Base-by-base conservation (phyloP, 2,329 filamentous ascomycete genomes). In the Trichoderma guizhouense region DNA sequence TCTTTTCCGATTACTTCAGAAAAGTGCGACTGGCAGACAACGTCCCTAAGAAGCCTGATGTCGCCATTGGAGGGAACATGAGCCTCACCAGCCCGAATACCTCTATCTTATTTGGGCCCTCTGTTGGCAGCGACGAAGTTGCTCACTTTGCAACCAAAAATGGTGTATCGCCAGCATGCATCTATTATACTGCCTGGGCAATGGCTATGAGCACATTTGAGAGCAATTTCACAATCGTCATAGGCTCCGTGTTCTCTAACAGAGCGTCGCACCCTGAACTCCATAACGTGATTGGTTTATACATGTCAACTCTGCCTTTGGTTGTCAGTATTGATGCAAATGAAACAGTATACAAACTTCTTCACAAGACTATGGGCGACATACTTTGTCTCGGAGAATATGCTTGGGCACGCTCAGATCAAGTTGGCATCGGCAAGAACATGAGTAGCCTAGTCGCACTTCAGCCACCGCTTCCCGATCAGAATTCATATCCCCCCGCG, bases 181-280 rank as follows among this genome's bases (percentile, higher is more conserved):
- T 72, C 18, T 69, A 72, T 55, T 69, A 68, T 39, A 72, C 70
- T 11, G 70, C 70, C 2, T 72, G 70, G 70, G 70, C 70, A 53
- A 72, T 72, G 70, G 64, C 70, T 14, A 69, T 72, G 7, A 61
- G 63, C 32, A 28, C 58, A 2, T 43, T 72, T 15, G 63, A 72
- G 24, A 43, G 24, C 15, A 63, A 8, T 14, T 30, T 55, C 7
- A 32, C 26, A 18, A 43, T 69, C 9, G 30, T 57, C 12, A 34
- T 72, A 1, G 70, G 70, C 28, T 61, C 70, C 5, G 64, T 69
- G 7, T 72, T 72, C 55, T 72, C 70, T 3, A 72, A 68, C n/a
- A 58, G 70, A 69, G 64, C 36, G 11, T 34, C 24, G 6, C 64
- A 30, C 32, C 70, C 70, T 30, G 47, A 69, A 9, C 39, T 53